phyloP scores from a whole-genome alignment of 192 early-diverging fungal species.

The Backusella tarrabulga region DNA sequence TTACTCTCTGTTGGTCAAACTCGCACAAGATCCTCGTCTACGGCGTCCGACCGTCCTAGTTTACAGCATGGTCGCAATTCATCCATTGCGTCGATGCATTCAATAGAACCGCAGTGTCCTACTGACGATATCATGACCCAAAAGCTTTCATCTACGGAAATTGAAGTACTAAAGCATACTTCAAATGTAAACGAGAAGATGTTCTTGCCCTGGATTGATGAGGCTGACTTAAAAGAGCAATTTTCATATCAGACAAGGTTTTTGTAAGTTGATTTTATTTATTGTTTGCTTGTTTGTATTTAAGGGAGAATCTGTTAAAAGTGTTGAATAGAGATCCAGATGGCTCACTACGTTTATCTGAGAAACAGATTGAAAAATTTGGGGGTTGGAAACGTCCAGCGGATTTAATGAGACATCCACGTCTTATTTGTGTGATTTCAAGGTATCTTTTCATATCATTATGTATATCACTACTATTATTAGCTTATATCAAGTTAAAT shows the following conservation, averaged over 20 bases:
- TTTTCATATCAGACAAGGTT: conserved; percentile 55
- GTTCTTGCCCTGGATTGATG: conserved; percentile 72
- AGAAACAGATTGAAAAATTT: conserved; percentile 72
- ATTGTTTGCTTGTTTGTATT: not conserved
- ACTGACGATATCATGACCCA: conserved; percentile 21
- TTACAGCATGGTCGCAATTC: not conserved
- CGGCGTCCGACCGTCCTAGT: not conserved
- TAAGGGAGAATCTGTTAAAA: conserved; percentile 21
- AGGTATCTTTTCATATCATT: conserved; percentile 13
- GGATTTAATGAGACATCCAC: conserved; percentile 65
- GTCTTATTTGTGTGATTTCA: conserved; percentile 67
- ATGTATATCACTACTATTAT: not conserved
- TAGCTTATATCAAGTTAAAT: not conserved
- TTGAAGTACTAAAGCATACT: conserved; percentile 61
- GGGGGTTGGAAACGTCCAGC: conserved; percentile 81
- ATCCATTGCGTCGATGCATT: not conserved
- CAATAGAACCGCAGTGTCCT: not conserved
- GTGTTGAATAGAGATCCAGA: conserved; percentile 65
- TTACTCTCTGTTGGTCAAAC: not conserved
- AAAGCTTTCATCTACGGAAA: conserved; percentile 46
- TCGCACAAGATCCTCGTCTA: conserved; percentile 7
- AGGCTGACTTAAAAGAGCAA: conserved; percentile 58
- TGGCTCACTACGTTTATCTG: conserved; percentile 69
- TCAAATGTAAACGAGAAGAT: conserved; percentile 70
- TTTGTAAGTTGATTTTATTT: conserved; percentile 35